Evolutionary conservation across 2,329 filamentous ascomycete species (phyloP).

Genomic region (Cercospora beticola): DNA sequence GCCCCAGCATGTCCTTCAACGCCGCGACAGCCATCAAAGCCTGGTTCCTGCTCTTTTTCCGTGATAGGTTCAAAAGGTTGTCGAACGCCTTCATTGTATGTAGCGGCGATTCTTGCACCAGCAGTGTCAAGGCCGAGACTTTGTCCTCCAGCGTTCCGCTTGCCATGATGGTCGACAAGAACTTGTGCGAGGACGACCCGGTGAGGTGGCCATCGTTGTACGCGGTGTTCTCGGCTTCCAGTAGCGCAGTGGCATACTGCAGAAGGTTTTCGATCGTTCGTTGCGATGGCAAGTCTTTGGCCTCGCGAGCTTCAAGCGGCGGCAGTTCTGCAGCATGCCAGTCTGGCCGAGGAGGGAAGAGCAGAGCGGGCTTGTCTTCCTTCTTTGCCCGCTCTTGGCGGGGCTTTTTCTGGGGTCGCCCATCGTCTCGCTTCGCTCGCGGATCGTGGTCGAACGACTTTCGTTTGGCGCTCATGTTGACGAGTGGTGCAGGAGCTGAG

Average conservation of each 20-base stretch:
- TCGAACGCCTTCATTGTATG: constrained; percentile 91
- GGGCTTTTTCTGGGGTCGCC: constrained; percentile 33
- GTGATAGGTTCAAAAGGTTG: constrained; percentile 75
- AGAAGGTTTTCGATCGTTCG: constrained; percentile 60
- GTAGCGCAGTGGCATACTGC: constrained; percentile 68
- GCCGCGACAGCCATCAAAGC: constrained; percentile 90
- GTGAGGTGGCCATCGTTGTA: constrained; percentile 72
- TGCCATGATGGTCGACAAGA: constrained; percentile 94
- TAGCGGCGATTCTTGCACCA: constrained; percentile 91
- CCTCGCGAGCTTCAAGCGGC: constrained; percentile 48
- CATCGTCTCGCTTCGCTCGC: constrained; percentile 8
- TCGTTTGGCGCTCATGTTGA: constrained; percentile 40
- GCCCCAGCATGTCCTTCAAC: constrained; percentile 88
- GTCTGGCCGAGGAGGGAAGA: constrained; percentile 62
- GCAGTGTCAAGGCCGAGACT: constrained; percentile 88
- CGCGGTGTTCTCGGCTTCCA: constrained; percentile 73
- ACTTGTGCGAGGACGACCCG: constrained; percentile 86
- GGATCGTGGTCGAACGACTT: constrained; percentile 34
- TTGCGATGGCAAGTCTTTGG: constrained; percentile 49
- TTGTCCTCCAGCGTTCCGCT: constrained; percentile 96
- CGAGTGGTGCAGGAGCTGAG: not conserved
- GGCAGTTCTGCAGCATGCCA: constrained; percentile 65
- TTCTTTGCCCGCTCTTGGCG: constrained; percentile 27
- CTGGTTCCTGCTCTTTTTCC: constrained; percentile 89
- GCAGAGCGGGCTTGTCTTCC: constrained; percentile 21